Conservation (phyloP, 2,329 filamentous ascomycete genomes). For the Plenodomus lindquistii region DNA sequence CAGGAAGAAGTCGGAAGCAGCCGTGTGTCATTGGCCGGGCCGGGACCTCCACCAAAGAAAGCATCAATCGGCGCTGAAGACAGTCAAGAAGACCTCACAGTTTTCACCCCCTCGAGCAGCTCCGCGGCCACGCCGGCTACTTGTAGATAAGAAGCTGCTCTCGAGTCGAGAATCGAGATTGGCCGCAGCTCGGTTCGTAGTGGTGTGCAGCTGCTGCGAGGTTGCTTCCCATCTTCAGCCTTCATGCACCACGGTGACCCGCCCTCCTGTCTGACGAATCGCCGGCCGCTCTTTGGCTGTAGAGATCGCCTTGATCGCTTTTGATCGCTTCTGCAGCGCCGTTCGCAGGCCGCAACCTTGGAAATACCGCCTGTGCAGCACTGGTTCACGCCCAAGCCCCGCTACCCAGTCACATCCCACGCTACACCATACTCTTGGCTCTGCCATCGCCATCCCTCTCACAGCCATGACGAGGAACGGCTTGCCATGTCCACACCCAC, state of each 20-base stretch:
- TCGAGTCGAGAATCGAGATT: too few relatives aligned
- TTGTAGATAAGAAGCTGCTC: too few relatives aligned
- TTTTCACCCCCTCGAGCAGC: too few relatives aligned
- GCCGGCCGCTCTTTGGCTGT: conserved; percentile 7
- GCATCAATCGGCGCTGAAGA: neutral
- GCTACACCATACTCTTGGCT: neutral
- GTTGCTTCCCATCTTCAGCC: neutral
- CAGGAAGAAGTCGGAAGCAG: conserved; percentile 39
- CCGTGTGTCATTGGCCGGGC: conserved; percentile 19
- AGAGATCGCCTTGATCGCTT: conserved; percentile 1
- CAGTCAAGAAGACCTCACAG: neutral
- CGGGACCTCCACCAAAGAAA: conserved; percentile 9
- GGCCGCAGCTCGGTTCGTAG: conserved; percentile 1
- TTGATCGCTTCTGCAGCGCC: neutral
- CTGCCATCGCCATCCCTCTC: neutral
- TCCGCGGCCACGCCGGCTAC: too few relatives aligned
- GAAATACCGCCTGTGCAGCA: conserved; percentile 1
- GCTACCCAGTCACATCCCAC: neutral
- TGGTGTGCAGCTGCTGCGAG: conserved; percentile 5
- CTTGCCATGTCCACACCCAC: too few relatives aligned
- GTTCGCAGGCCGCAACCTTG: neutral
- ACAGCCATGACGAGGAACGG: too few relatives aligned
- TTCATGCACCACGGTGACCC: neutral
- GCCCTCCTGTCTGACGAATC: conserved; percentile 10
- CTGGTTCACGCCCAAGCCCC: neutral